These are phyloP conservation scores for Carnegiea gigantea DNA, from an alignment of 179 eudicot species.

Conservation along the genomic window DNA sequence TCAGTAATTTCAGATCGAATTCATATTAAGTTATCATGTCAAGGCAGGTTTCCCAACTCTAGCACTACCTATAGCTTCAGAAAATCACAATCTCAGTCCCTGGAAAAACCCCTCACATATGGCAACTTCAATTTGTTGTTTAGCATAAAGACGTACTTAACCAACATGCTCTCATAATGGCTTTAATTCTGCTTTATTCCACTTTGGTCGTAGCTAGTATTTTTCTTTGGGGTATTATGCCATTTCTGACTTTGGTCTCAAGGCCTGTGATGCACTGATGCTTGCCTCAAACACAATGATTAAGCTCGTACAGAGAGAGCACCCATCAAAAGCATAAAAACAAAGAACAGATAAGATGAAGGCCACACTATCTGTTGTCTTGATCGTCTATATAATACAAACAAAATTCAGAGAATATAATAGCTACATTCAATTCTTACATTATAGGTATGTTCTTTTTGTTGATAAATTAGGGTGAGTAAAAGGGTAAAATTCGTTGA, in stretches of 20 bases:
- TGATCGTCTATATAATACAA: not conserved
- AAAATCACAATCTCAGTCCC: too few species aligned
- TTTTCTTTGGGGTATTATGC: conserved; percentile 14
- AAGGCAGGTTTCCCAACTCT: too few species aligned
- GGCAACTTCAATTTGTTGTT: conserved; percentile 19
- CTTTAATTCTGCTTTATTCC: conserved; percentile 1
- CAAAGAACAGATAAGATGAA: not conserved
- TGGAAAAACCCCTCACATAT: not conserved
- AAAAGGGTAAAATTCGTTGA: too few species aligned
- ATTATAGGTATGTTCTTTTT: too few species aligned
- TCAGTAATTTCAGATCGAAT: too few species aligned
- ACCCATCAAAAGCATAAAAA: not conserved
- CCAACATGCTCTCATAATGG: conserved; percentile 34
- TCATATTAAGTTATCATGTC: too few species aligned
- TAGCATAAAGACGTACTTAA: conserved; percentile 22
- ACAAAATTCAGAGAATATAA: not conserved
- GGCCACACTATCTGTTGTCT: not conserved
- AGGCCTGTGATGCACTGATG: conserved; percentile 18
- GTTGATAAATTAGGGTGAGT: too few species aligned
- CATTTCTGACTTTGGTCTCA: conserved; percentile 18
- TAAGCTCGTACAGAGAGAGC: conserved; percentile 9
- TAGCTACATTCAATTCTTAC: too few species aligned
- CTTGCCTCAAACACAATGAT: conserved; percentile 31
- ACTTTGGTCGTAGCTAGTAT: conserved; percentile 16
- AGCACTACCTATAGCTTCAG: too few species aligned